Base-by-base conservation (phyloP, 352 stramenopile genomes). In the Pythium dissotocum region DNA sequence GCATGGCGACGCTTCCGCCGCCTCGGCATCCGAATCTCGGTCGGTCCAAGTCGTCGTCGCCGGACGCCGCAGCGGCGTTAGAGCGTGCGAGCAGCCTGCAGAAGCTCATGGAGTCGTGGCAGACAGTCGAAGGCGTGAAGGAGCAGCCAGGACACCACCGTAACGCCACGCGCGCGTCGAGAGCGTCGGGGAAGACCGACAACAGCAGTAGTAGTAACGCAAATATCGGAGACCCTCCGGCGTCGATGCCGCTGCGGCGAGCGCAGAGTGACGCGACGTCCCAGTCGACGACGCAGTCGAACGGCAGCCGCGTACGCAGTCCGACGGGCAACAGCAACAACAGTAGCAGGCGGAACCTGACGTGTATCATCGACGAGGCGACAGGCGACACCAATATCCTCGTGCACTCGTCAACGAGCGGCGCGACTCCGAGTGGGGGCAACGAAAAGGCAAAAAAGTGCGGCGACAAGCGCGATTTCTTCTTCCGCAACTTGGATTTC, bases 381-480 rank as follows among this genome's bases (percentile, higher is more conserved):
- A 42, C 36, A 12, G 36, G 36, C 36, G 36, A 42, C 36, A 42
- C 36, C 14, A 12, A 7, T 7, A 42, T 42, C 36, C 36, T 42
- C n/a, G 46, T 54, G 13, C n/a, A 57, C 51, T 18, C 51, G 1
- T 57, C 51, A 30, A 16, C 52, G 26, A 14, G 26, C 30, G 18
- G 12, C 58, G n/a, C 51, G 4, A 54, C 57, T 1, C 28, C 14
- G n/a, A 49, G 16, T 58, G 68, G n/a, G 35, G 63, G 46, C 57
- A 72, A 36, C 59, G 59, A 26, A 12, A 49, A 53, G 5, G 42
- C 53, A 7, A 69, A 60, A 16, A 91, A 91, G 57, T 91, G 84
- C 65, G 83, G 83, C 10, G 86, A 94, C 72, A 94, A 94, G 69
- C 83, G 87, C 38, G 84, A 93, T 58, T 94, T 93, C 63, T 90